A percentile compares a stretch with the other conserved stretches of the same genome.
phyloP scores from a whole-genome alignment of 2,329 filamentous ascomycete species.

The Fusarium oligoseptatum region DNA sequence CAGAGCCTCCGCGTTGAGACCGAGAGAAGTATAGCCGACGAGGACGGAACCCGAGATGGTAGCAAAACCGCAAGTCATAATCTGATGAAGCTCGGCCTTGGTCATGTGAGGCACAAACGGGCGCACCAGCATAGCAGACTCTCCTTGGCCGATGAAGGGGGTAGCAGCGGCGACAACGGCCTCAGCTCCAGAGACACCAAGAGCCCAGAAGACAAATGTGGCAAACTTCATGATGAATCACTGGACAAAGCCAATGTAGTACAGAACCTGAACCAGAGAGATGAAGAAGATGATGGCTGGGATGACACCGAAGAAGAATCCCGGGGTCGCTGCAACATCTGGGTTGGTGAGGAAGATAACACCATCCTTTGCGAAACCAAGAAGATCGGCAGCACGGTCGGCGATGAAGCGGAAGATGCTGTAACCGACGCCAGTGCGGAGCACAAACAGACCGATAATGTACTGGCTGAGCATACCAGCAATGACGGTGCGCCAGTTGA shows the following conservation, averaged over 20 bases:
- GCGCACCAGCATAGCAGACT: conserved; percentile 91
- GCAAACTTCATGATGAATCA: conserved; percentile 93
- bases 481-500: conserved; percentile 85
- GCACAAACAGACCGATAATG: conserved; percentile 87
- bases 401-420: conserved; percentile 95
- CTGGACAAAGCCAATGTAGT: conserved; percentile 84
- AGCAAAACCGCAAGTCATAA: conserved; percentile 93
- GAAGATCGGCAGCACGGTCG: conserved; percentile 76
- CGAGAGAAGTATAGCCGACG: conserved; percentile 86
- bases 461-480: conserved; percentile 92
- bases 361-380: conserved; percentile 82
- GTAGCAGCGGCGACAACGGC: conserved; percentile 94
- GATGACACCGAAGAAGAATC: conserved; percentile 85
- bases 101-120: conserved; percentile 90
- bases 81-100: conserved; percentile 88
- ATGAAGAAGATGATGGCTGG: conserved; percentile 98
- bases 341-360: conserved; percentile 72
- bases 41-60: conserved; percentile 92
- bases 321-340: conserved; percentile 62
- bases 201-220: conserved; percentile 90
- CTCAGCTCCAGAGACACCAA: conserved; percentile 89
- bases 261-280: conserved; percentile 87
- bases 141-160: conserved; percentile 94
- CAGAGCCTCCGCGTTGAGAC: conserved; percentile 85
- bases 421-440: conserved; percentile 83